A percentile compares a stretch with the other conserved stretches of the same genome.
phyloP scores from a whole-genome alignment of 1,139 yeast species.

The Arxiozyma heterogenica region DNA sequence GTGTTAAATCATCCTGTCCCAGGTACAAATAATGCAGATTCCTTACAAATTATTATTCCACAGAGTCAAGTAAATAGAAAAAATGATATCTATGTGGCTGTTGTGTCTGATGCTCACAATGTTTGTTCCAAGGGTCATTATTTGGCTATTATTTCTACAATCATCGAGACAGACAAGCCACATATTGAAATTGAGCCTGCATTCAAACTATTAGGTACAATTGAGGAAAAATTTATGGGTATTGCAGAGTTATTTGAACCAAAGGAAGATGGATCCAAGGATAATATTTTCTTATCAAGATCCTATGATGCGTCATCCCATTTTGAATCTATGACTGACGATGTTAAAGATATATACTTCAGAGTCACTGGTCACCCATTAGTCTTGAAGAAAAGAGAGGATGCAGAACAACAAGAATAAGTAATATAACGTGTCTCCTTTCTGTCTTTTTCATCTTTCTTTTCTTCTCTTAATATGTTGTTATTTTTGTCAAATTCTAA shows the following conservation, averaged over 20 bases:
- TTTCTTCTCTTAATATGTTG: background rate
- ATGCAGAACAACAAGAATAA: constrained; percentile 2
- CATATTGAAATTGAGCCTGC: constrained; percentile 93
- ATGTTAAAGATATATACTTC: constrained; percentile 85
- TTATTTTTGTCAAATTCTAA: background rate
- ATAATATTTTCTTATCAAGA: constrained; percentile 72
- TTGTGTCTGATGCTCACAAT: constrained; percentile 80
- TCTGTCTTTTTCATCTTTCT: background rate
- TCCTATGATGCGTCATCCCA: constrained; percentile 94
- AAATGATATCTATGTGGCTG: constrained; percentile 90
- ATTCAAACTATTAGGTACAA: constrained; percentile 74
- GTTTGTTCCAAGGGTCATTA: constrained; percentile 87
- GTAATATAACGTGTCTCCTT: background rate
- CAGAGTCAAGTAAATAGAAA: constrained; percentile 92
- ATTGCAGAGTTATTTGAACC: constrained; percentile 91
- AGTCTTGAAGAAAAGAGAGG: constrained; percentile 67
- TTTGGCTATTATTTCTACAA: constrained; percentile 88
- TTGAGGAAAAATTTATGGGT: constrained; percentile 84
- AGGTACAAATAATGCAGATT: constrained; percentile 72
- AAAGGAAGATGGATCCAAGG: constrained; percentile 65
- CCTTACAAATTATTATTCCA: constrained; percentile 89
- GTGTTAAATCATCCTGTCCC: constrained; percentile 85
- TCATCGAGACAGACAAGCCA: constrained; percentile 89
- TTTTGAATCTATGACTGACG: constrained; percentile 93
- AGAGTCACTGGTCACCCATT: constrained; percentile 89